These are phyloP conservation scores for Starmerella kuoi DNA, from an alignment of 805 yeast genomes.

Conservation along the genomic window DNA sequence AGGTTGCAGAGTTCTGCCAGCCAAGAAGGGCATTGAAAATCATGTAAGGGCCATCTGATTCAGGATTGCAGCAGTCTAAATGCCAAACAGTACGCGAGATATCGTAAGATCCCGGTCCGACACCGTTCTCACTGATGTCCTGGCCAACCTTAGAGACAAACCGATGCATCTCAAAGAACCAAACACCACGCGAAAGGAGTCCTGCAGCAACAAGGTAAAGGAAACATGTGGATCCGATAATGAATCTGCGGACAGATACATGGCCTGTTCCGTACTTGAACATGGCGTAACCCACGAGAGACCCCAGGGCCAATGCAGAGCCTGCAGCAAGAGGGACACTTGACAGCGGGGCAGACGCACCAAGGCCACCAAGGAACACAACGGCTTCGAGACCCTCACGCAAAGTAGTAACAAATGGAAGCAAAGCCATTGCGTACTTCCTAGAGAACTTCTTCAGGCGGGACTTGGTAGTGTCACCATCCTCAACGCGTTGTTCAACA, in stretches of 20 bases:
- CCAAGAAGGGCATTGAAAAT: constrained; percentile 76
- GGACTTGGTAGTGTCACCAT: constrained; percentile 1
- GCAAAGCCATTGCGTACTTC: constrained; percentile 56
- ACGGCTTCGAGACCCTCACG: constrained; percentile 90
- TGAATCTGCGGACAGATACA: constrained; percentile 59
- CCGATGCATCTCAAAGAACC: constrained; percentile 75
- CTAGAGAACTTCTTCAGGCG: constrained; percentile 22
- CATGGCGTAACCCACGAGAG: constrained; percentile 49
- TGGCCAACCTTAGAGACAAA: constrained; percentile 69
- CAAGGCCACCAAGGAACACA: constrained; percentile 82
- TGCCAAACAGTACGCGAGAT: constrained; percentile 76
- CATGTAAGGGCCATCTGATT: constrained; percentile 90
- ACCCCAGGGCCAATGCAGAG: constrained; percentile 48
- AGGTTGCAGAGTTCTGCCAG: constrained; percentile 90
- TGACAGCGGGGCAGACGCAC: constrained; percentile 54
- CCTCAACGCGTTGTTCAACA: constrained; percentile 21
- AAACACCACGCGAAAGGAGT: constrained; percentile 69
- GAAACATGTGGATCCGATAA: constrained; percentile 66
- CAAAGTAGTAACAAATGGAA: constrained; percentile 75
- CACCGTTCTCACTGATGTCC: constrained; percentile 79
- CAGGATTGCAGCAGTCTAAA: constrained; percentile 87
- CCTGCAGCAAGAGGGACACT: constrained; percentile 55
- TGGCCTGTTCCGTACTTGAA: constrained; percentile 65
- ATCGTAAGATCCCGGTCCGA: constrained; percentile 89
- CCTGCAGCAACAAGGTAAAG: constrained; percentile 81